Conservation (phyloP, 78 protist species). For the Anaeramoeba ignava region DNA sequence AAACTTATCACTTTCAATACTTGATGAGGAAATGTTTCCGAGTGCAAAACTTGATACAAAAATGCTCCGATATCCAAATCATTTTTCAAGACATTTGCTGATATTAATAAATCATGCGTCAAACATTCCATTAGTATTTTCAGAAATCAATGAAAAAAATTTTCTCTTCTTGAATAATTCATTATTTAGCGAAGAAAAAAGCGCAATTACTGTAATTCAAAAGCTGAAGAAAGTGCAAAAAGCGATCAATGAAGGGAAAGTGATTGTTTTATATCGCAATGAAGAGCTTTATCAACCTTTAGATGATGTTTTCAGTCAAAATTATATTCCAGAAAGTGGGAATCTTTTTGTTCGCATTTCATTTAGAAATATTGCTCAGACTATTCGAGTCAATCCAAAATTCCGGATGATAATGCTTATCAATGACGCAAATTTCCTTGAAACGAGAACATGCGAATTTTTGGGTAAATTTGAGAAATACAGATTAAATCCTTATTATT, state of each 20-base stretch:
- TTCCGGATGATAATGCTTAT: not conserved
- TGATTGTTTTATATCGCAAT: not conserved
- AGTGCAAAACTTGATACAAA: too few relatives aligned
- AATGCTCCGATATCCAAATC: too few relatives aligned
- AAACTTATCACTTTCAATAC: too few relatives aligned
- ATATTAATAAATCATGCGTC: not conserved
- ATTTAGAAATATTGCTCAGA: not conserved
- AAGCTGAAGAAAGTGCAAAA: not conserved
- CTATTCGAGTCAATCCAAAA: not conserved
- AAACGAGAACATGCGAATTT: not conserved
- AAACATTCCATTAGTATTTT: not conserved
- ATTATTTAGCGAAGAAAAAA: not conserved
- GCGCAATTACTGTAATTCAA: not conserved
- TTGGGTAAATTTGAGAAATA: not conserved
- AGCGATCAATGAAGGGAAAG: not conserved
- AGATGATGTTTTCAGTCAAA: not conserved
- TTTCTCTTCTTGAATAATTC: not conserved
- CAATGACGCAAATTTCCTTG: not conserved
- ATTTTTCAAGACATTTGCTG: constrained; percentile 1
- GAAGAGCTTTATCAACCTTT: not conserved
- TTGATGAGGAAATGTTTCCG: too few relatives aligned
- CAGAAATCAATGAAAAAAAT: not conserved
- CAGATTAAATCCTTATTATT: too few relatives aligned
- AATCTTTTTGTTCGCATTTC: not conserved
- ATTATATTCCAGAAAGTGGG: not conserved